A percentile compares a stretch with the other conserved stretches of the same genome.
Evolutionary conservation across 208 protist genomes (phyloP).

Genomic region (Leishmania amazonensis): DNA sequence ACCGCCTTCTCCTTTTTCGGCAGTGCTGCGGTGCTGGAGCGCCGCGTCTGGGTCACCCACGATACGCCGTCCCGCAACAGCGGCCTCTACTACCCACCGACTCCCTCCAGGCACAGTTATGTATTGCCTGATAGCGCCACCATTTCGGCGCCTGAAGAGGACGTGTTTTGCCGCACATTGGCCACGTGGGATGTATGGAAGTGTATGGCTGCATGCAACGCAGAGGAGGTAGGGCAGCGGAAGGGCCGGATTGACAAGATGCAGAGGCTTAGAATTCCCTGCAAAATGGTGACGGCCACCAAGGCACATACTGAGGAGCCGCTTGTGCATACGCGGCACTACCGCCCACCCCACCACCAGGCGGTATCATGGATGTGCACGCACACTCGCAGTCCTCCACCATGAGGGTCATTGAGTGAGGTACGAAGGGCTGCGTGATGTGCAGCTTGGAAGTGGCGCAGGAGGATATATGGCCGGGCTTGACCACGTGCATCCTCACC

Average conservation of each 20-base stretch:
- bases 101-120: slow-evolving; percentile 49
- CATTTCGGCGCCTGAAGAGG: slow-evolving; percentile 43
- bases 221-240: slow-evolving; percentile 19
- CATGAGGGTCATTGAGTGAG: slow-evolving; percentile 12
- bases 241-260: slow-evolving; percentile 34
- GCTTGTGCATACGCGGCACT: slow-evolving; percentile 34
- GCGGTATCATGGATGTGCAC: slow-evolving; percentile 53
- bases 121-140: slow-evolving; percentile 39
- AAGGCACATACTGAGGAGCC: slow-evolving; percentile 33
- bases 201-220: slow-evolving; percentile 48
- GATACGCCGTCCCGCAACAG: slow-evolving; percentile 52
- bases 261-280: slow-evolving; percentile 28
- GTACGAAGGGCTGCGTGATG: slow-evolving; percentile 24
- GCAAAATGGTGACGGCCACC: slow-evolving; percentile 26
- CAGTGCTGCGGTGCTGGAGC: slow-evolving; percentile 41
- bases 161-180: slow-evolving; percentile 22
- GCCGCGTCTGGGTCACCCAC: slow-evolving; percentile 22
- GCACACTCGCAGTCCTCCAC: slow-evolving; percentile 30
- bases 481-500: neutral
- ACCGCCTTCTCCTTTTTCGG: slow-evolving; percentile 39
- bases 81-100: slow-evolving; percentile 52
- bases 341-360: slow-evolving; percentile 42
- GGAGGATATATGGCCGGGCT: slow-evolving; percentile 3
- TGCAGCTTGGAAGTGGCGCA: slow-evolving; percentile 23
- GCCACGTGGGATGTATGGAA: slow-evolving; percentile 37